These are phyloP conservation scores for Vairimorpha ceranae DNA, from an alignment of 371 early-diverging fungal genomes.

Conservation along the genomic window DNA sequence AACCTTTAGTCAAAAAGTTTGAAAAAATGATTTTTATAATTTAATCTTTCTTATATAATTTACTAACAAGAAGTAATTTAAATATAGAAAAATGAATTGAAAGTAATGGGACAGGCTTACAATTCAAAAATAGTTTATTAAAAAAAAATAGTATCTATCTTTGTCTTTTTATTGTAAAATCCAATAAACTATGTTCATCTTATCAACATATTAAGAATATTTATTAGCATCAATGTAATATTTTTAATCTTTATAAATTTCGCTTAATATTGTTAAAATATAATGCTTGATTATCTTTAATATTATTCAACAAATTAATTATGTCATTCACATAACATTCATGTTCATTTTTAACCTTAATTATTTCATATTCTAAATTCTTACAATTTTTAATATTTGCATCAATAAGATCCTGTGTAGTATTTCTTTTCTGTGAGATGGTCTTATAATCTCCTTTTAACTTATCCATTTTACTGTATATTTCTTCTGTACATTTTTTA, in stretches of 20 bases:
- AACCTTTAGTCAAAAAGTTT: no score
- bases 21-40: no score
- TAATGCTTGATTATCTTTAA: constrained; percentile 31
- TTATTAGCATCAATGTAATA: not conserved
- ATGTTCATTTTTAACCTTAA: constrained; percentile 34
- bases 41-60: no score
- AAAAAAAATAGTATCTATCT: no score
- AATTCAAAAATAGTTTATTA: no score
- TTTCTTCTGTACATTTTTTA: constrained; percentile 34
- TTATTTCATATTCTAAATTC: constrained; percentile 28
- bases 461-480: constrained; percentile 31
- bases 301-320: constrained; percentile 10
- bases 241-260: not conserved
- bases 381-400: constrained; percentile 43
- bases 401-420: constrained; percentile 16
- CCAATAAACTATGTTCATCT: no score
- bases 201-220: no score
- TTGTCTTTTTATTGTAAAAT: no score
- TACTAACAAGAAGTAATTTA: no score
- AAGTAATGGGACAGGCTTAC: no score
- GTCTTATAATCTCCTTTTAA: constrained; percentile 39
- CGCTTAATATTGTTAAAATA: constrained; percentile 22
- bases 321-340: constrained; percentile 21
- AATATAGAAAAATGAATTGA: no score
- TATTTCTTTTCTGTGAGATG: constrained; percentile 33